These are phyloP conservation scores for Mycena capillaripes DNA, from an alignment of 768 basidiomycete genomes.

Conservation along the genomic window DNA sequence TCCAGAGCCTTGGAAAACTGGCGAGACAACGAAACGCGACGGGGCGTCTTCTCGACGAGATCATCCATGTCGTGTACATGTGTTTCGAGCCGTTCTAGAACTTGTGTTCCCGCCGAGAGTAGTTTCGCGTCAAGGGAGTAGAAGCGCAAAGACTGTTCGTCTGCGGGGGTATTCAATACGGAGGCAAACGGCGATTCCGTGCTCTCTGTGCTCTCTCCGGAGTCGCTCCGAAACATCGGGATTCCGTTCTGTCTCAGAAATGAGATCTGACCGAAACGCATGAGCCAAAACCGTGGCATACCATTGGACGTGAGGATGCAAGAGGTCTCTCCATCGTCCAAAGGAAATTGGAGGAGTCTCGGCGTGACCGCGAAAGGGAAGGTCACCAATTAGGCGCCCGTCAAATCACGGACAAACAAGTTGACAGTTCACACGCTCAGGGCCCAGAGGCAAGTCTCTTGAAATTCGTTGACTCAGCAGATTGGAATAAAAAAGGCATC, in stretches of 20 bases:
- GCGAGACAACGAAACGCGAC: slow-evolving; percentile 27
- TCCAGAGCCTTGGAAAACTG: slow-evolving; percentile 32
- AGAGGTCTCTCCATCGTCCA: background rate
- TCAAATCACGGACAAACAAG: background rate
- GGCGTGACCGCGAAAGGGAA: slow-evolving; percentile 2
- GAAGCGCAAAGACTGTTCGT: slow-evolving; percentile 23
- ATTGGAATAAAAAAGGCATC: too few species aligned
- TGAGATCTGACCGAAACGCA: background rate
- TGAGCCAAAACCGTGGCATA: background rate
- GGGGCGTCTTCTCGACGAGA: background rate
- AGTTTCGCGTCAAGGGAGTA: slow-evolving; percentile 23
- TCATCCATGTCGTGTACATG: background rate
- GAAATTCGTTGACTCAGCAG: too few species aligned
- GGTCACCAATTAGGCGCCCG: background rate
- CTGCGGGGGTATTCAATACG: slow-evolving; percentile 31
- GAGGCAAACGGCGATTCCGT: slow-evolving; percentile 29
- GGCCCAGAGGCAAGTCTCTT: too few species aligned
- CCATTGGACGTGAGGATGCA: background rate
- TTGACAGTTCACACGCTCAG: background rate
- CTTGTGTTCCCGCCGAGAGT: slow-evolving; percentile 13
- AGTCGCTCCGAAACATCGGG: slow-evolving; percentile 29
- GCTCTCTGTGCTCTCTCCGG: slow-evolving; percentile 27
- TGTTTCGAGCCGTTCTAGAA: slow-evolving; percentile 8
- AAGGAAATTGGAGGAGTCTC: background rate
- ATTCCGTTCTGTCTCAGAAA: background rate